Evolutionary conservation across 2,329 filamentous ascomycete species (phyloP).

Genomic region (Trichoderma cornu-damae): DNA sequence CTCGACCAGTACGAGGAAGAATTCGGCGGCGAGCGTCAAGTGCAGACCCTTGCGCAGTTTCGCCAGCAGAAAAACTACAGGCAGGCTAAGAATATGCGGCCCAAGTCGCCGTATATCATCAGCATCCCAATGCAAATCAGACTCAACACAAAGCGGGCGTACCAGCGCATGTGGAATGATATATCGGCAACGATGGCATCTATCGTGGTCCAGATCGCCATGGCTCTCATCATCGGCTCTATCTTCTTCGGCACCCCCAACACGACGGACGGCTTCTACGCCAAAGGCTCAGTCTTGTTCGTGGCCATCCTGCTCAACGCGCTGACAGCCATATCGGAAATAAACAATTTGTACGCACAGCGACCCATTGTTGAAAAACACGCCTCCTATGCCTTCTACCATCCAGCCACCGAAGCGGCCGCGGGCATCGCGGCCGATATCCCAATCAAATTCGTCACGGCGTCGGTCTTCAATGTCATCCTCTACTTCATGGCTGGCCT

Average conservation of each 20-base stretch:
- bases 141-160: constrained; percentile 47
- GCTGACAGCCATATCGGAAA: constrained; percentile 52
- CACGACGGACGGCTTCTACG: constrained; percentile 48
- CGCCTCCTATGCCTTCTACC: constrained; percentile 46
- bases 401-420: constrained; percentile 49
- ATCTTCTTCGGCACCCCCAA: constrained; percentile 52
- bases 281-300: constrained; percentile 54
- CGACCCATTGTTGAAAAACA: constrained; percentile 48
- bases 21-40: constrained; percentile 39
- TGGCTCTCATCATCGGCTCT: constrained; percentile 57
- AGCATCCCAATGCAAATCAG: constrained; percentile 49
- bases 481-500: constrained; percentile 54
- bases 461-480: constrained; percentile 49
- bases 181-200: constrained; percentile 43
- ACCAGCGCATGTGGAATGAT: constrained; percentile 50
- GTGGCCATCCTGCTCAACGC: constrained; percentile 57
- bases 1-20: constrained; percentile 47
- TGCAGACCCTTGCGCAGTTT: constrained; percentile 37
- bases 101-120: constrained; percentile 54
- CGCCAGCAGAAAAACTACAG: constrained; percentile 45
- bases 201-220: constrained; percentile 45
- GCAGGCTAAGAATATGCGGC: constrained; percentile 50
- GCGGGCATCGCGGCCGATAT: constrained; percentile 52
- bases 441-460: constrained; percentile 51
- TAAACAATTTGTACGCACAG: constrained; percentile 41